Conservation (phyloP, 306 rosid species). For the Fragaria nilgerrensis region DNA sequence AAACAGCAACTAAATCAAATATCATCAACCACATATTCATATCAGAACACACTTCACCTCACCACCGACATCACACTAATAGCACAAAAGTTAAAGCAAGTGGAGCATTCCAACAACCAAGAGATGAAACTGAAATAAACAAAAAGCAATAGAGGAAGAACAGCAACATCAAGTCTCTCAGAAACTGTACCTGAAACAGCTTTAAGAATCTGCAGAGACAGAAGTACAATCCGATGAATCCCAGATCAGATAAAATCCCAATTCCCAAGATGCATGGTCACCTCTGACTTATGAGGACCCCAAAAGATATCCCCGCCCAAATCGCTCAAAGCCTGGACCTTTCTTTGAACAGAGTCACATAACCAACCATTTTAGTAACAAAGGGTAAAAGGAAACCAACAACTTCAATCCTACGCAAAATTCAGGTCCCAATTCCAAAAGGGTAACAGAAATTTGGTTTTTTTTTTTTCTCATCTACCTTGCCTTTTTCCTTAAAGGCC, state of each 20-base stretch:
- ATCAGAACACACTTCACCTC: conserved; percentile 22
- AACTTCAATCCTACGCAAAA: conserved; percentile 62
- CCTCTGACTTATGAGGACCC: conserved; percentile 23
- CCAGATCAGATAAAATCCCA: conserved; percentile 45
- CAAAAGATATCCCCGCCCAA: conserved; percentile 26
- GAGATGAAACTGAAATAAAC: conserved; percentile 18
- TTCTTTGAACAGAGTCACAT: conserved; percentile 10
- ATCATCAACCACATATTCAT: conserved; percentile 15
- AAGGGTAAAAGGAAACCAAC: conserved; percentile 5
- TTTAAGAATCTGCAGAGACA: conserved; percentile 31
- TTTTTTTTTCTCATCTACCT: conserved; percentile 2
- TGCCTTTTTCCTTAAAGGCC: conserved; percentile 16
- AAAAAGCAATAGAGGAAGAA: conserved; percentile 3
- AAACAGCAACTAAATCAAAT: conserved; percentile 18
- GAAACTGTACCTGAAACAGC: conserved; percentile 48
- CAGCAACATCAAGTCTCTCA: conserved; percentile 15
- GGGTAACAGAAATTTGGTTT: conserved; percentile 21
- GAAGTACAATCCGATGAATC: conserved; percentile 44
- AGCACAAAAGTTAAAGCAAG: conserved; percentile 29
- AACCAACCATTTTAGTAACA: conserved; percentile 12
- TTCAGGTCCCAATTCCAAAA: conserved; percentile 26
- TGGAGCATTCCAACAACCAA: conserved; percentile 1
- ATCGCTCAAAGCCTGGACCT: conserved; percentile 14
- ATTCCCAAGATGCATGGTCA: conserved; percentile 48
- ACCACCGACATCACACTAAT: conserved; percentile 29